Base-by-base conservation (phyloP, 2,329 filamentous ascomycete species). In the Colletotrichum endophyticum region DNA sequence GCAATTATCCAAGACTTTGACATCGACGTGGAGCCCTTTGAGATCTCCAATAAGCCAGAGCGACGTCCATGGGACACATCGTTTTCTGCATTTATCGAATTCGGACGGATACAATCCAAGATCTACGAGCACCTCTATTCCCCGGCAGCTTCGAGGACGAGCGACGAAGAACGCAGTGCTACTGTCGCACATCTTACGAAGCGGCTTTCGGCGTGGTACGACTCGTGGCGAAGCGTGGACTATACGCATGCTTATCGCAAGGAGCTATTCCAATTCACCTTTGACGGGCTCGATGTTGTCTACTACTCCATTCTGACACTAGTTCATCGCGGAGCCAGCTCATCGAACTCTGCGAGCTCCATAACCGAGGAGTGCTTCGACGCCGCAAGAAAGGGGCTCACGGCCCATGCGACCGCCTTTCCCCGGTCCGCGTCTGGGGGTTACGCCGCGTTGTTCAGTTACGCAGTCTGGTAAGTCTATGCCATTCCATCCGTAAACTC, bases 291-390 rank as follows among this genome's bases (percentile, higher is more conserved):
- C 16, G 77, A 80, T 15, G 78, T 80, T 15, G 78, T 78, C 2
- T 80, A 78, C 69, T 79, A 75, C 69, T 80, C 79, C 15, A 76
- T 79, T 9, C 27, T 79, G 13, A 79, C 79, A n/a, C 32, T 80
- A 44, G 64, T 78, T 5, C 61, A 79, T 19, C 72, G 79, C 2
- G 79, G 77, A 3, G 73, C 75, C 16, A 78, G 66, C 27, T 39
- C 59, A 1, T 80, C 78, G 4, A 77, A 76, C 22, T 72, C 77
- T 1, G 61, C 74, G 12, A 68, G 61, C 19, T 70, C 77, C 8
- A 78, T 80, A 4, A 75, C 79, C 3, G 53, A 66, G 16, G 73
- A 77, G 44, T 80, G 79, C n/a, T 80, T 79, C 44, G 59, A 64
- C 8, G 75, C 77, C 5, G 79, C 79, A 3, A 70, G 78, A 2